A percentile compares a stretch with the other conserved stretches of the same genome.
These are phyloP conservation scores for Truncatella angustata DNA, from an alignment of 2,329 filamentous ascomycete species.

Conservation along the genomic window DNA sequence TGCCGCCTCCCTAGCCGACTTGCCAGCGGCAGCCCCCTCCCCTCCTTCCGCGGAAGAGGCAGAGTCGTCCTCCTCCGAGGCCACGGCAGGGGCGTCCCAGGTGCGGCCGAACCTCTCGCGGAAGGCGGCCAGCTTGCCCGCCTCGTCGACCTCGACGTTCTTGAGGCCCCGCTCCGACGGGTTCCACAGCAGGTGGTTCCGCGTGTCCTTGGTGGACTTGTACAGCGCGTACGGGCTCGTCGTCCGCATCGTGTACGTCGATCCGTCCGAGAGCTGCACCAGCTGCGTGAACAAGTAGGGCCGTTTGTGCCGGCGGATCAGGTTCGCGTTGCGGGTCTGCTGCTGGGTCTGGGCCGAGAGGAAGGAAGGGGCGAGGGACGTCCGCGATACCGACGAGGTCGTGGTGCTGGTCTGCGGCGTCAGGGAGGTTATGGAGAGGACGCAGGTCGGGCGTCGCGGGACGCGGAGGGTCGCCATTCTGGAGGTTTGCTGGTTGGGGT, in stretches of 20 bases:
- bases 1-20: conserved; percentile 7
- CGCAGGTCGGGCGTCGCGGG: conserved; percentile 10
- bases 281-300: conserved; percentile 98
- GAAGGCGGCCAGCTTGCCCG: conserved; percentile 84
- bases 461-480: conserved; percentile 13
- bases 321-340: conserved; percentile 78
- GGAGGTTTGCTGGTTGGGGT: neutral
- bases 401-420: conserved; percentile 21
- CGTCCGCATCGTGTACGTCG: conserved; percentile 76
- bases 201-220: conserved; percentile 72
- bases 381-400: neutral
- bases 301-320: conserved; percentile 82
- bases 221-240: conserved; percentile 66
- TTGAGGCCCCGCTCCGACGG: conserved; percentile 75
- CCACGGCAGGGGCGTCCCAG: conserved; percentile 60
- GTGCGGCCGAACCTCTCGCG: conserved; percentile 77
- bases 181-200: conserved; percentile 91
- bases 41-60: conserved; percentile 29
- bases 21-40: conserved; percentile 19
- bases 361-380: neutral
- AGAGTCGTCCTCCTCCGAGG: conserved; percentile 31
- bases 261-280: conserved; percentile 87
- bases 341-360: conserved; percentile 24
- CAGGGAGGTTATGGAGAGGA: conserved; percentile 16
- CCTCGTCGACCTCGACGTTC: conserved; percentile 94